phyloP scores from a whole-genome alignment of 2,329 filamentous ascomycete genomes.

The Fusarium sp. region DNA sequence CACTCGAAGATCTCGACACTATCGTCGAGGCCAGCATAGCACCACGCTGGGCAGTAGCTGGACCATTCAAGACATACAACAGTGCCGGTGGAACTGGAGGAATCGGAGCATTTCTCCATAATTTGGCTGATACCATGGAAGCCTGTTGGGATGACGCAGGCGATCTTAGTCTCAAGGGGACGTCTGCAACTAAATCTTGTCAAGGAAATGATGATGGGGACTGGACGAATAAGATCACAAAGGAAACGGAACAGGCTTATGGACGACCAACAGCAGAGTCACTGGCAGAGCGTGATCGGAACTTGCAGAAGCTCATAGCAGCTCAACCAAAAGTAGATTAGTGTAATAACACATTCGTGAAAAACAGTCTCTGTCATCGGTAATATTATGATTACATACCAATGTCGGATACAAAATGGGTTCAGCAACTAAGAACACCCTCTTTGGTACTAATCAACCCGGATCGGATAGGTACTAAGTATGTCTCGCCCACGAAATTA shows the following conservation, averaged over 20 bases:
- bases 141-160: conserved; percentile 26
- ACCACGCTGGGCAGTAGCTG: conserved; percentile 32
- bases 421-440: background rate
- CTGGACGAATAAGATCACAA: conserved; percentile 19
- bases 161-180: conserved; percentile 12
- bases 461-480: background rate
- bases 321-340: conserved; percentile 15
- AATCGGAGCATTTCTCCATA: conserved; percentile 26
- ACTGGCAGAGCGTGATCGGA: conserved; percentile 14
- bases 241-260: conserved; percentile 18
- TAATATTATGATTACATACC: background rate
- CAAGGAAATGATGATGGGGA: background rate
- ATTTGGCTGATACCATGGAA: conserved; percentile 27
- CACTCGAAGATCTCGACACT: conserved; percentile 43
- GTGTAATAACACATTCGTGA: fast-evolving
- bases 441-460: background rate
- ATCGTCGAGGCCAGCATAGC: conserved; percentile 39
- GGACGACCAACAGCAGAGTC: conserved; percentile 8
- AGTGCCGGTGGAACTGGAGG: conserved; percentile 31
- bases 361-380: background rate
- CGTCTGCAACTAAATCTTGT: background rate
- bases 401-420: fast-evolving
- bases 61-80: conserved; percentile 36
- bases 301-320: conserved; percentile 21
- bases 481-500: background rate